Base-by-base conservation (phyloP, 73 alveolate species). In the Paramecium caudatum region DNA sequence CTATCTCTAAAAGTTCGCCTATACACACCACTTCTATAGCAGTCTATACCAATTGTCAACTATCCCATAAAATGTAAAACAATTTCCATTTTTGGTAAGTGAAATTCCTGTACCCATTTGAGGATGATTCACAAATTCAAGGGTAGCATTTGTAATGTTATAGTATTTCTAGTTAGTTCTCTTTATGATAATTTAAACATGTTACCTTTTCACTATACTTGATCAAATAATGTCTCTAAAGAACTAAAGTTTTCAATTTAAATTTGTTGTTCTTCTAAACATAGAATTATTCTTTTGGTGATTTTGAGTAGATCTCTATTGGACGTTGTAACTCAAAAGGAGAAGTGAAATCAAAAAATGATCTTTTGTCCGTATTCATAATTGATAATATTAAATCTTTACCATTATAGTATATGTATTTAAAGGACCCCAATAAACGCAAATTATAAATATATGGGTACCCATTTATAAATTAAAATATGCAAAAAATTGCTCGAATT, bases 1-100 rank as follows among this genome's bases (percentile, higher is more conserved):
- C 82, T 83, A 83, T 23, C 61, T 50, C 61, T 30, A 34, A 61
- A 83, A 83, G n/a, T 65, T 49, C 10, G 86, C 46, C 46, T 55
- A 55, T 1, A 83, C 36, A 15, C 92, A 48, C 85, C 82, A 83
- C 34, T 33, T 68, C 34, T 32, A 34, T 16, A 74, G 33, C 12
- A 7, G 8, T 17, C 39, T 2, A 47, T 12, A 74, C 88, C 88
- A 74, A 5, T 41, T 10, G n/a, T 45, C 88, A 13, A 74, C 88
- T 12, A 27, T 19, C 8, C 88, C 88, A 74, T 74, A 74, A 43
- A 74, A 43, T 74, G 43, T 37, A 74, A 74, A 41, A 43, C 25
- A 21, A 21, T 3, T 37, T 41, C 47, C 39, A 43, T 43, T 43
- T 45, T 74, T 37, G 16, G 41, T 37, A 34, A 74, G 25, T 10